Conservation (phyloP, 768 basidiomycete species). For the Termitomyces titanicus region DNA sequence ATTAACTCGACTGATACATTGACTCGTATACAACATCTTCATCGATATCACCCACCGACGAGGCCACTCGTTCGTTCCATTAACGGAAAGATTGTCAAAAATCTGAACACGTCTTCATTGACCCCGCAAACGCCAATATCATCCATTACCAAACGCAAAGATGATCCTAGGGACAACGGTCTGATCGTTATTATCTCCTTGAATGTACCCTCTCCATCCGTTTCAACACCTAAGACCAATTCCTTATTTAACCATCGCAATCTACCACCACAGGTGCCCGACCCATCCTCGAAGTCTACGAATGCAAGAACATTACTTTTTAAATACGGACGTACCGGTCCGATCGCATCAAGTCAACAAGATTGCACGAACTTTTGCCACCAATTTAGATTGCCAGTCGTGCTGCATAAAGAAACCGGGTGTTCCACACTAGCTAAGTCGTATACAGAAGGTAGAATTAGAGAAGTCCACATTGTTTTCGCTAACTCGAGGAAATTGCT, state of each 20-base stretch:
- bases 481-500: no score
- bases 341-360: no score
- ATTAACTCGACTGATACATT: constrained; percentile 93
- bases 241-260: constrained; percentile 70
- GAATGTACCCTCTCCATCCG: constrained; percentile 54
- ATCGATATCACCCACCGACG: constrained; percentile 84
- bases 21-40: no score
- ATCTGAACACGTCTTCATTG: constrained; percentile 74
- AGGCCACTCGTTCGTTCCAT: constrained; percentile 83
- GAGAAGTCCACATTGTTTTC: no score
- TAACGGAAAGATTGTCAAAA: constrained; percentile 88
- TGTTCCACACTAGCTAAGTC: no score
- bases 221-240: neutral
- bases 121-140: constrained; percentile 87
- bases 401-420: no score
- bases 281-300: constrained; percentile 80
- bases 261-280: constrained; percentile 88
- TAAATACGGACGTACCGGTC: no score
- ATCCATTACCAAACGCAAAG: constrained; percentile 87
- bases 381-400: no score
- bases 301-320: constrained; percentile 90
- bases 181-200: constrained; percentile 94
- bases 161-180: constrained; percentile 63
- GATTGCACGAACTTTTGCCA: no score
- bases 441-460: no score